Conservation (phyloP, 2,329 filamentous ascomycete genomes). For the Aspergillus thermomutatus region DNA sequence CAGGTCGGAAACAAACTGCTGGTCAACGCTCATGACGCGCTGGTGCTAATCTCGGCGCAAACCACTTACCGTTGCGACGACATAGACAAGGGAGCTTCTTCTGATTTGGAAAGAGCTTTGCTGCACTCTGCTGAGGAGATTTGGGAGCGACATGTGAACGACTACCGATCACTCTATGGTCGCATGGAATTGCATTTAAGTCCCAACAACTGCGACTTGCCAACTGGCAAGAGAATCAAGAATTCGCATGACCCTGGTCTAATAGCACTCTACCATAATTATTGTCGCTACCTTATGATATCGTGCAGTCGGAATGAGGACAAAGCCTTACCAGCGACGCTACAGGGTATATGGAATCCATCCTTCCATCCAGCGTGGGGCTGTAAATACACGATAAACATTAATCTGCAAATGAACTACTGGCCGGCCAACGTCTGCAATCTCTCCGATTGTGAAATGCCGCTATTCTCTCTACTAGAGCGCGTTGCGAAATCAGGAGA, state of each 20-base stretch:
- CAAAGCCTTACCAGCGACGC: constrained; percentile 43
- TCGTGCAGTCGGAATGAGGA: constrained; percentile 48
- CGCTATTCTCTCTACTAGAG: constrained; percentile 42
- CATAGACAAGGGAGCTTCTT: constrained; percentile 22
- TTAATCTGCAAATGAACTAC: constrained; percentile 63
- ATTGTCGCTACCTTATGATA: constrained; percentile 54
- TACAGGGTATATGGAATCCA: constrained; percentile 57
- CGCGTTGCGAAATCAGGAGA: constrained; percentile 38
- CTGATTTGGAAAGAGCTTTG: constrained; percentile 26
- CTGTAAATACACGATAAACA: constrained; percentile 57
- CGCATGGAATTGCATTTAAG: constrained; percentile 29
- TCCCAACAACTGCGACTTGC: constrained; percentile 18
- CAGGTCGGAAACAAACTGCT: constrained; percentile 35
- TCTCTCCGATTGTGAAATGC: constrained; percentile 41
- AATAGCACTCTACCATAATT: constrained; percentile 53
- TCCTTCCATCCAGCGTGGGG: constrained; percentile 49
- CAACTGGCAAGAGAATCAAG: constrained; percentile 30
- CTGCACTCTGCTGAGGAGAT: constrained; percentile 18
- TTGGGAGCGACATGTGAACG: constrained; percentile 29
- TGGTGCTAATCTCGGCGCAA: constrained; percentile 39
- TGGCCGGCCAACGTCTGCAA: constrained; percentile 55
- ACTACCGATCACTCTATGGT: constrained; percentile 33
- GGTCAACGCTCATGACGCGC: constrained; percentile 34
- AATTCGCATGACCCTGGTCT: constrained; percentile 49
- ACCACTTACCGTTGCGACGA: constrained; percentile 37